A percentile compares a stretch with the other conserved stretches of the same genome.
These are phyloP conservation scores for Reticulascus tulasneorum DNA, from an alignment of 2,329 filamentous ascomycete genomes.

Conservation along the genomic window DNA sequence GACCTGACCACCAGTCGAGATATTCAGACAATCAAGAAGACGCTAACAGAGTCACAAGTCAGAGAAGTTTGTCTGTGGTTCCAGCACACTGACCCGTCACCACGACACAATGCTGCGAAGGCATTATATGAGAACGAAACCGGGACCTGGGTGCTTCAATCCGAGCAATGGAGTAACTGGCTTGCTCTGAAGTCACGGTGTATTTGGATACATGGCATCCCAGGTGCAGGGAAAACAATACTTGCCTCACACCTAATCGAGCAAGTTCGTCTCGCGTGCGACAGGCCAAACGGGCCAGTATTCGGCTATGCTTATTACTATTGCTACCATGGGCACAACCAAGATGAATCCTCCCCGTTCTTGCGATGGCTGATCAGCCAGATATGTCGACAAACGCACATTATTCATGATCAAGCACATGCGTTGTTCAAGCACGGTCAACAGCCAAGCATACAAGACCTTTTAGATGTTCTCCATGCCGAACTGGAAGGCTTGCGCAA, in stretches of 20 bases:
- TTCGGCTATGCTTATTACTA: background rate
- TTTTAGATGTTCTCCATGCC: background rate
- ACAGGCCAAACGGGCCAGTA: accelerated
- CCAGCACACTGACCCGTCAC: background rate
- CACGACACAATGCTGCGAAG: background rate
- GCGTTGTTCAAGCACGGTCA: background rate
- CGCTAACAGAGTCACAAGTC: background rate
- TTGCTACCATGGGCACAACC: background rate
- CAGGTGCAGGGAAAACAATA: background rate
- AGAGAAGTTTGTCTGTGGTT: background rate
- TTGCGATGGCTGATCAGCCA: background rate
- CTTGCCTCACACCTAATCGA: background rate
- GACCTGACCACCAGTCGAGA: background rate
- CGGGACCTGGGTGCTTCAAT: background rate
- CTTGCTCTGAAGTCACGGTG: background rate
- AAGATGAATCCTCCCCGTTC: background rate
- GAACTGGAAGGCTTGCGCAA: accelerated
- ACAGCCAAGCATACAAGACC: accelerated
- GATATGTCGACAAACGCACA: background rate
- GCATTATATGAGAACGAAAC: background rate
- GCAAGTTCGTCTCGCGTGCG: accelerated
- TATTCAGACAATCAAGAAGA: background rate
- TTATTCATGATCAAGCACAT: background rate
- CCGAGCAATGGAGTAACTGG: background rate
- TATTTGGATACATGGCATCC: slow-evolving; percentile 1